Evolutionary conservation across 805 yeast species (phyloP).

Genomic region (Wickerhamiella domercqiae): DNA sequence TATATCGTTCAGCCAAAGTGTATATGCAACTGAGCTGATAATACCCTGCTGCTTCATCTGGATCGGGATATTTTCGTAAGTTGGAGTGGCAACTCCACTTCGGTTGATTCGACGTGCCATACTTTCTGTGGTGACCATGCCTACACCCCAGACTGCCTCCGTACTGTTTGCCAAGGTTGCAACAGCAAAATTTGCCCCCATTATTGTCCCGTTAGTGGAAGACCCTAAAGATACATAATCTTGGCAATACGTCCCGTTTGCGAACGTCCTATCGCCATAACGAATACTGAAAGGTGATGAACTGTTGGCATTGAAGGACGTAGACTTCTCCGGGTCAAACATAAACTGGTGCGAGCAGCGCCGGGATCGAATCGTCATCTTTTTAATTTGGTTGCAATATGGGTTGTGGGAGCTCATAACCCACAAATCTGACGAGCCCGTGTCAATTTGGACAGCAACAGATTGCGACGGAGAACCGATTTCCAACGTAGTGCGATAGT

Average conservation of each 20-base stretch:
- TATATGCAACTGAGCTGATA: conserved; percentile 29
- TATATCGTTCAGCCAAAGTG: conserved; percentile 28
- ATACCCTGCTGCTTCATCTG: conserved; percentile 27
- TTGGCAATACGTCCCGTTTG: conserved; percentile 39
- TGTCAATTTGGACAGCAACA: conserved; percentile 46
- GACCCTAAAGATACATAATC: conserved; percentile 42
- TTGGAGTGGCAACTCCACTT: conserved; percentile 10
- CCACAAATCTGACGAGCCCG: conserved; percentile 69
- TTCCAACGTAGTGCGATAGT: conserved; percentile 21
- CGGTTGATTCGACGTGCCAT: conserved; percentile 16
- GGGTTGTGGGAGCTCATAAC: conserved; percentile 36
- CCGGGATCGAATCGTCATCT: neutral
- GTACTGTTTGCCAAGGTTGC: conserved; percentile 52
- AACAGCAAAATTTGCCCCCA: conserved; percentile 54
- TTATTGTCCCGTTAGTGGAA: conserved; percentile 30
- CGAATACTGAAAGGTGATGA: conserved; percentile 14
- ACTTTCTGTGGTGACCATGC: conserved; percentile 23
- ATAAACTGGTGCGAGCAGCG: conserved; percentile 5
- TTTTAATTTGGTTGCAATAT: conserved; percentile 21
- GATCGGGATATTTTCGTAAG: conserved; percentile 23
- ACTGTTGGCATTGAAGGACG: conserved; percentile 5
- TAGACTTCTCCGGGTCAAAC: conserved; percentile 3
- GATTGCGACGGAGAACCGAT: conserved; percentile 46
- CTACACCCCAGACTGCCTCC: conserved; percentile 35
- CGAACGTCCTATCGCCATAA: conserved; percentile 33